Evolutionary conservation across 345 rosid genomes (phyloP).

Genomic region (Salix exigua): DNA sequence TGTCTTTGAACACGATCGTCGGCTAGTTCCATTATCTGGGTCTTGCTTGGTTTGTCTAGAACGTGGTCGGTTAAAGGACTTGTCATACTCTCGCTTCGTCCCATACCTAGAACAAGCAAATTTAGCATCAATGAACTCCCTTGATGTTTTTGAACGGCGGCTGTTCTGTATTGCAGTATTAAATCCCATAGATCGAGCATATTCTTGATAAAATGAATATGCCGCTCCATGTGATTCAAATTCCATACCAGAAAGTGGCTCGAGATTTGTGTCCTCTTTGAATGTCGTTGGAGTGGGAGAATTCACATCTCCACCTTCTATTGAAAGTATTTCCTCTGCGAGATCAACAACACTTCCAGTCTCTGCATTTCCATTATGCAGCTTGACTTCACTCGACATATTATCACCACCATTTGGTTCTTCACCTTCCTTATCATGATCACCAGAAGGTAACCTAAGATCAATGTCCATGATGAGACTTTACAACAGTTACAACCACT

Average conservation of each 20-base stretch:
- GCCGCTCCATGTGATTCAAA: conserved; percentile 61
- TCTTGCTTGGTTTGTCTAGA: conserved; percentile 58
- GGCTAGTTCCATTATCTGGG: conserved; percentile 48
- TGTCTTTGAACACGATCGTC: conserved; percentile 54
- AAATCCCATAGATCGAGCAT: conserved; percentile 65
- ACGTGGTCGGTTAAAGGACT: conserved; percentile 49
- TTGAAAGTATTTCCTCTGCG: conserved; percentile 33
- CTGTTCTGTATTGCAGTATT: conserved; percentile 63
- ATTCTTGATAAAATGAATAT: conserved; percentile 62
- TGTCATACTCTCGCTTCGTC: conserved; percentile 56
- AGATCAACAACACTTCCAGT: conserved; percentile 28
- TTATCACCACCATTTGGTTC: conserved; percentile 45
- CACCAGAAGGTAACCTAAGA: conserved; percentile 68
- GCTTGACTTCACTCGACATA: conserved; percentile 39
- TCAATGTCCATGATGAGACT: conserved; percentile 46
- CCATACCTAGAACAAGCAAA: conserved; percentile 80
- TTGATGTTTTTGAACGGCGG: conserved; percentile 60
- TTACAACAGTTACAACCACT: not conserved
- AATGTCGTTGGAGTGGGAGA: conserved; percentile 32
- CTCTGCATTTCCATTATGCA: conserved; percentile 38
- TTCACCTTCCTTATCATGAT: conserved; percentile 48
- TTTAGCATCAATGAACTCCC: conserved; percentile 68
- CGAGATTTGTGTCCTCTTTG: conserved; percentile 44
- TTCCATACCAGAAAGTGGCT: conserved; percentile 59
- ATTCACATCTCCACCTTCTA: conserved; percentile 29